Conservation (phyloP, 1,284 basidiomycete species). For the Volvariella surrecta region DNA sequence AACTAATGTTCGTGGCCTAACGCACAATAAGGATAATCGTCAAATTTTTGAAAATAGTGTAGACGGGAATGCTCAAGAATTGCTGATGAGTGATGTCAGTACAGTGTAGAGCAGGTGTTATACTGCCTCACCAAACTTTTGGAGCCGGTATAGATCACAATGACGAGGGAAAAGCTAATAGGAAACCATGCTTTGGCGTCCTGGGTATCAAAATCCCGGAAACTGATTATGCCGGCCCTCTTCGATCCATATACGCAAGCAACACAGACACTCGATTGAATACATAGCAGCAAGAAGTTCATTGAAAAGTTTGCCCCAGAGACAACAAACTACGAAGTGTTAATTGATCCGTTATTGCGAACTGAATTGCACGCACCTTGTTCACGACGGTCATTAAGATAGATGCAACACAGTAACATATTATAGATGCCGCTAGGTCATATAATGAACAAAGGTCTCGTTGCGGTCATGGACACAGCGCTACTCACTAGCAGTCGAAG, state of each 20-base stretch:
- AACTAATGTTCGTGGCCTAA: slow-evolving; percentile 9
- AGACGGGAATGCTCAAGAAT: slow-evolving; percentile 89
- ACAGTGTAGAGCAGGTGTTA: neutral
- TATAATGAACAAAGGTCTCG: neutral
- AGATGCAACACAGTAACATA: slow-evolving; percentile 89
- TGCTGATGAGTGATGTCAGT: slow-evolving; percentile 43
- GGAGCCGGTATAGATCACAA: slow-evolving; percentile 96
- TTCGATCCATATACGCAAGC: slow-evolving; percentile 72
- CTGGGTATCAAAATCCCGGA: slow-evolving; percentile 77
- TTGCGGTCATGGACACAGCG: neutral
- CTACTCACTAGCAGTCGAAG: slow-evolving; percentile 30
- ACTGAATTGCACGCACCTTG: slow-evolving; percentile 60
- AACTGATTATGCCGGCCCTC: slow-evolving; percentile 77
- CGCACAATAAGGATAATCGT: slow-evolving; percentile 96
- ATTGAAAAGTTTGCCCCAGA: slow-evolving; percentile 93
- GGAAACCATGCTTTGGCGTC: slow-evolving; percentile 95
- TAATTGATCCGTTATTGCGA: too few relatives aligned
- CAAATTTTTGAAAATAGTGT: slow-evolving; percentile 99
- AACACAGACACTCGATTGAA: slow-evolving; percentile 87
- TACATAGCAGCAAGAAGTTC: slow-evolving; percentile 92
- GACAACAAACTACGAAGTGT: slow-evolving; percentile 72
- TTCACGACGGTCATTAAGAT: slow-evolving; percentile 98
- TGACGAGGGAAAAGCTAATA: slow-evolving; percentile 86
- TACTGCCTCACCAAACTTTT: slow-evolving; percentile 76
- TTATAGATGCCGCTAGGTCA: slow-evolving; percentile 59